phyloP scores from a whole-genome alignment of 106 monocot species.

The Platanthera guangdongensis region DNA sequence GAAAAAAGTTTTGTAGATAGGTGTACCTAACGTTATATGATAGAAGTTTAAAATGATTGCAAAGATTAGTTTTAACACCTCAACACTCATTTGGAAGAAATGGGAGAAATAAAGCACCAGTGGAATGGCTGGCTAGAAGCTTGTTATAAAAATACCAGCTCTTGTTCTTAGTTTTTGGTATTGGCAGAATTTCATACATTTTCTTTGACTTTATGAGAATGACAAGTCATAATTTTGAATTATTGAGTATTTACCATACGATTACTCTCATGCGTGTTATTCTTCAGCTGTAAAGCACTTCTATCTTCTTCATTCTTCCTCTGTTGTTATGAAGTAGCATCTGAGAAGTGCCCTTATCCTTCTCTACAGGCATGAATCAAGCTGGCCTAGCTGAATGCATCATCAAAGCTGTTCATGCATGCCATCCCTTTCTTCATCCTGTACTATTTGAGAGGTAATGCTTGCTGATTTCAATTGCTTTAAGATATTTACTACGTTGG shows the following conservation, averaged over 20 bases:
- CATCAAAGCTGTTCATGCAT: slow-evolving; percentile 65
- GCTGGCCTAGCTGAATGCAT: slow-evolving; percentile 94
- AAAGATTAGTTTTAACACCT: too few relatives aligned
- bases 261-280: not conserved
- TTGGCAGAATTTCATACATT: too few relatives aligned
- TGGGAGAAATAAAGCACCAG: too few relatives aligned
- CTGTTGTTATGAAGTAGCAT: not conserved
- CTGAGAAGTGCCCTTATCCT: not conserved
- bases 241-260: not conserved
- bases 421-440: slow-evolving; percentile 89
- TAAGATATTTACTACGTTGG: not conserved
- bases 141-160: too few relatives aligned
- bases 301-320: not conserved
- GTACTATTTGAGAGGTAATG: slow-evolving; percentile 77
- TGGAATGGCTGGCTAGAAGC: too few relatives aligned
- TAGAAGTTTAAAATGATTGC: too few relatives aligned
- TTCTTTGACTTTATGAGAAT: not conserved
- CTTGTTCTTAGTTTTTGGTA: not conserved
- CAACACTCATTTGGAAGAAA: too few relatives aligned
- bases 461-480: not conserved
- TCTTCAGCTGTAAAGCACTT: too few relatives aligned
- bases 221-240: not conserved
- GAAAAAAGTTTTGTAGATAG: too few relatives aligned
- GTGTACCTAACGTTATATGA: too few relatives aligned
- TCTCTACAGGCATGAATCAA: slow-evolving; percentile 84